Percentiles rank a stretch among this genome's conserved stretches.
Evolutionary conservation across 495 filamentous ascomycete species (phyloP).

Genomic region (Penicillium ochrochloron): DNA sequence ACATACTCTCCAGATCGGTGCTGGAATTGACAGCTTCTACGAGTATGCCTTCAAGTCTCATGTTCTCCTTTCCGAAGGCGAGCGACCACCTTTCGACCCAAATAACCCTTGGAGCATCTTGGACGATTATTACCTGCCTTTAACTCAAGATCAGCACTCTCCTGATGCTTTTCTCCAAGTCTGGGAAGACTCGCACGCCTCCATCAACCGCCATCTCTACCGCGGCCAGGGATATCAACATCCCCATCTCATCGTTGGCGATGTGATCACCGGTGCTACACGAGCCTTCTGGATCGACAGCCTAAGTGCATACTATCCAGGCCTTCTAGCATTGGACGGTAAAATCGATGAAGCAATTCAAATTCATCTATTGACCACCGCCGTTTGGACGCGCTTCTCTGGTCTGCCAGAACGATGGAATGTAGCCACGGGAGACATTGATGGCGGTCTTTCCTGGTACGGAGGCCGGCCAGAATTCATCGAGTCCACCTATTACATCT

Average conservation of each 20-base stretch:
- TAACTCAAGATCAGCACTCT: conserved; percentile 69
- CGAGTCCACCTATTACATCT: conserved; percentile 92
- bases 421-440: conserved; percentile 79
- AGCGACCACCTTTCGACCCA: conserved; percentile 37
- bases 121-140: conserved; percentile 56
- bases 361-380: conserved; percentile 85
- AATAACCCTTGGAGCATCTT: conserved; percentile 43
- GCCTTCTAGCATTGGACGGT: conserved; percentile 83
- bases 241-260: conserved; percentile 89
- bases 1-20: conserved; percentile 66
- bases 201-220: conserved; percentile 84
- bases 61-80: conserved; percentile 77
- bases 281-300: conserved; percentile 94
- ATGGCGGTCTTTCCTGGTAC: conserved; percentile 90
- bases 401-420: conserved; percentile 96
- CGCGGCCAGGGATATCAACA: conserved; percentile 70
- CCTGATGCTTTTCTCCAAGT: conserved; percentile 77
- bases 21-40: conserved; percentile 96
- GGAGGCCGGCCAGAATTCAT: conserved; percentile 94
- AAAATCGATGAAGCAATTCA: conserved; percentile 88
- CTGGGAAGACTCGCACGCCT: conserved; percentile 83
- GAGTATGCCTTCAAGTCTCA: conserved; percentile 96
- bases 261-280: conserved; percentile 80
- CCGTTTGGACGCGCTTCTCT: conserved; percentile 91
- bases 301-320: conserved; percentile 91